Base-by-base conservation (phyloP, 768 basidiomycete genomes). In the Chalciporus piperatus region DNA sequence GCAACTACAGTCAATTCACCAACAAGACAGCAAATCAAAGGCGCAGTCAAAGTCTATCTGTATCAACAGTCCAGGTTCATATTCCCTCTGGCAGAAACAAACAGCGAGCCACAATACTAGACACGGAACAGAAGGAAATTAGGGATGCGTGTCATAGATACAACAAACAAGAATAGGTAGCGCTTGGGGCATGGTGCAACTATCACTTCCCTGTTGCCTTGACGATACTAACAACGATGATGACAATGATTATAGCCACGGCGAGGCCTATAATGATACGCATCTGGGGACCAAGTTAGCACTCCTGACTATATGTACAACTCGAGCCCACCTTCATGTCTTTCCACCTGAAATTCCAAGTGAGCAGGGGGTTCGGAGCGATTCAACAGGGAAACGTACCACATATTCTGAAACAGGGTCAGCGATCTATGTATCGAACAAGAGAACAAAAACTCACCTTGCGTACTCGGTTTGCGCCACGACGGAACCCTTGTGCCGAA, bases 401-500 rank as follows among this genome's bases (percentile, higher is more conserved):
- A 93, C 90, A 92, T 92, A 67, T 91, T 92, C 91, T 92, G 44
- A 12, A 49, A 39, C 38, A 30, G 20, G 10, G 42, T 66, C 42
- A 66, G 59, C 39, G 2, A 28, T 10, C 27, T 3, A 20, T 4
- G 35, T 12, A 17, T 35, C 12, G 33, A 27, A 33, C 11, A 28
- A 37, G 17, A 50, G 25, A 11, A 14, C 13, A 42, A 25, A 23
- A 12, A 52, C 67, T 48, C 62, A 94, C 92, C 83, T 98, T 99
- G 70, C 97, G 85, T 47, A 99, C 97, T 54, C 92, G 81, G 75
- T 98, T 98, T 47, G 97, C 97, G 59, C 97, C 95, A 58, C 93
- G 82, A 56, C 94, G 86, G 84, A 99, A 99, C 23, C 94, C 93
- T 75, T 99, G 96, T n/a, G 97, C 97, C 22, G 94, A 97, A 38